phyloP scores from a whole-genome alignment of 116 monocot genomes.

The Thalassia testudinum region DNA sequence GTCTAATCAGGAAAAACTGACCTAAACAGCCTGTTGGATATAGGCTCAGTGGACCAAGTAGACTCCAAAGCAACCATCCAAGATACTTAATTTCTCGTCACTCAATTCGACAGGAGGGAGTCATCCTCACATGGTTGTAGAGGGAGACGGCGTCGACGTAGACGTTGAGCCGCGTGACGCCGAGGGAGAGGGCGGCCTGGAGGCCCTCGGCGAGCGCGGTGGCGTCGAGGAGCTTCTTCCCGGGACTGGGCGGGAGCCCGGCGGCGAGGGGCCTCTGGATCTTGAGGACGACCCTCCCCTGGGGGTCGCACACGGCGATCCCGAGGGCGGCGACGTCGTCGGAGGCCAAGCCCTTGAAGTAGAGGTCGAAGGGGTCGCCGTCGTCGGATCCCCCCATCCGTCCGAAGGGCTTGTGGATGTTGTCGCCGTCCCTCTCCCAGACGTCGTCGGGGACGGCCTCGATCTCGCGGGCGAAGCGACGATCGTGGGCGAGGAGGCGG shows the following conservation, averaged over 20 bases:
- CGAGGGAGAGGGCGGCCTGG: constrained; percentile 30
- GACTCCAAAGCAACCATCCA: no score
- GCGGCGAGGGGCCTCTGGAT: constrained; percentile 42
- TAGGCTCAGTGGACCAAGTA: no score
- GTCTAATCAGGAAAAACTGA: no score
- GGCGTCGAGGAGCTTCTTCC: constrained; percentile 30
- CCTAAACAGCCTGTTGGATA: no score
- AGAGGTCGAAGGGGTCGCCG: constrained; percentile 28
- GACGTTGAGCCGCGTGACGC: constrained; percentile 34
- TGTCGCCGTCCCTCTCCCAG: constrained; percentile 50
- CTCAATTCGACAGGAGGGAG: no score
- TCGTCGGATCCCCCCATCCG: constrained; percentile 13
- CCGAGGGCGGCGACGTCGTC: constrained; percentile 9
- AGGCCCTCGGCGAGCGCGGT: constrained; percentile 63
- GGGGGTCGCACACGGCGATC: constrained; percentile 42
- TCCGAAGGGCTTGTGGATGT: constrained; percentile 52
- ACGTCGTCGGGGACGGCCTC: constrained; percentile 34
- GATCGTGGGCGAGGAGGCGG: constrained; percentile 40
- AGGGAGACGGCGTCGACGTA: constrained; percentile 35
- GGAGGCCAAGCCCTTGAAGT: constrained; percentile 61
- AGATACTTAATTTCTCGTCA: no score
- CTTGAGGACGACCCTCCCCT: constrained; percentile 35
- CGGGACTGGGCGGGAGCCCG: background rate
- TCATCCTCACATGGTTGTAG: constrained; percentile 66
- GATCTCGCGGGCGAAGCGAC: constrained; percentile 54